Conservation (phyloP, 2,329 filamentous ascomycete genomes). For the Trichophaea hybrida region DNA sequence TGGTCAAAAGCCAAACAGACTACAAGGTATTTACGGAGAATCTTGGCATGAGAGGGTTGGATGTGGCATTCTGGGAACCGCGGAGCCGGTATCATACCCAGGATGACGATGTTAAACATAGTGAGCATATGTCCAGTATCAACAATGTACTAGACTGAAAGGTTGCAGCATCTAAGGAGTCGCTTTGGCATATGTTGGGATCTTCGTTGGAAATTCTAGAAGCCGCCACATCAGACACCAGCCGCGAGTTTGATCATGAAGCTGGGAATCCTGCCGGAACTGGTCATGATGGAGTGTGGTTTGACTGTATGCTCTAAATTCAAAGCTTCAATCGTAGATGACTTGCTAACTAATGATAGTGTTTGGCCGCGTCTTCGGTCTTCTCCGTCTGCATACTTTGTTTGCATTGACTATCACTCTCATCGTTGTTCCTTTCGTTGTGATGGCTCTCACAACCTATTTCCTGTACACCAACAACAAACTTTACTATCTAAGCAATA, state of each 20-base stretch:
- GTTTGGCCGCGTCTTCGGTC: constrained; percentile 63
- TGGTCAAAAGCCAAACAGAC: constrained; percentile 74
- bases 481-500: constrained; percentile 71
- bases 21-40: constrained; percentile 67
- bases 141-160: too few relatives aligned
- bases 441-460: constrained; percentile 54
- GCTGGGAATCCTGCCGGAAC: constrained; percentile 40
- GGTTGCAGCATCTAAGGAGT: constrained; percentile 33
- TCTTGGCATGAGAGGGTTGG: constrained; percentile 71
- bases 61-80: constrained; percentile 82
- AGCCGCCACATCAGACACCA: constrained; percentile 53
- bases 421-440: constrained; percentile 62
- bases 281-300: constrained; percentile 68
- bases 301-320: constrained; percentile 40
- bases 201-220: constrained; percentile 61
- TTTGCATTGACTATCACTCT: constrained; percentile 80
- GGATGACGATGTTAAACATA: constrained; percentile 67
- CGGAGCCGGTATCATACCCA: constrained; percentile 80
- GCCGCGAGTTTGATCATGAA: constrained; percentile 49
- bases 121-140: too few relatives aligned
- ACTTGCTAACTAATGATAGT: constrained; percentile 30
- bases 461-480: constrained; percentile 58
- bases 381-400: constrained; percentile 65
- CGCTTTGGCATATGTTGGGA: constrained; percentile 91
- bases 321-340: too few relatives aligned